These are phyloP conservation scores for Quercus phellos DNA, from an alignment of 331 rosid genomes.

Conservation along the genomic window DNA sequence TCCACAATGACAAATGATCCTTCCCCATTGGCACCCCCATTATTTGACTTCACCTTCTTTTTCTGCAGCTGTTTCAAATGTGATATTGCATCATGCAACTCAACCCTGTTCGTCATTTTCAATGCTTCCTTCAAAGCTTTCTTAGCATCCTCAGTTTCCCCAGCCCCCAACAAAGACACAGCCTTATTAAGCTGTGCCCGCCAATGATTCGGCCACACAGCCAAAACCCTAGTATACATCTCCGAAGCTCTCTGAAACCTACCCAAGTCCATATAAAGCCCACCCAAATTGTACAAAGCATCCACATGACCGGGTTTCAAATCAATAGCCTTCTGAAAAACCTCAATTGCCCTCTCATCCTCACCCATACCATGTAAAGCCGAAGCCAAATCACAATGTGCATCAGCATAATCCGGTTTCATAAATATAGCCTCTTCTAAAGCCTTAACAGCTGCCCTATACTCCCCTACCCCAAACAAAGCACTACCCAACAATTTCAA, in stretches of 20 bases:
- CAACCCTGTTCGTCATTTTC: conserved; percentile 60
- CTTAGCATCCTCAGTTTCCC: conserved; percentile 56
- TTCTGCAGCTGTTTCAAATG: conserved; percentile 60
- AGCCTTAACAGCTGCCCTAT: conserved; percentile 54
- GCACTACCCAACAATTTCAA: conserved; percentile 58
- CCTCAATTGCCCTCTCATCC: conserved; percentile 65
- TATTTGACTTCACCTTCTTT: conserved; percentile 45
- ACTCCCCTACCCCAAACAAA: conserved; percentile 56
- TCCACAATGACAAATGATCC: conserved; percentile 31
- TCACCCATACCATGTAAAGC: conserved; percentile 54
- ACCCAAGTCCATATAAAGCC: conserved; percentile 55
- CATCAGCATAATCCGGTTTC: conserved; percentile 57
- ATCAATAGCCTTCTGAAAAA: conserved; percentile 65
- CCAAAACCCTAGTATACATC: conserved; percentile 55
- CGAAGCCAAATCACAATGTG: conserved; percentile 55
- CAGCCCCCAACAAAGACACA: conserved; percentile 51
- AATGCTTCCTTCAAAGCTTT: conserved; percentile 52
- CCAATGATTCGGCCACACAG: conserved; percentile 62
- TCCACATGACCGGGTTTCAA: conserved; percentile 51
- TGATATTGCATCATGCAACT: conserved; percentile 53
- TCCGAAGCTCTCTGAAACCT: conserved; percentile 60
- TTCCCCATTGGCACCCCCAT: conserved; percentile 35
- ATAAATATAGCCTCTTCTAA: conserved; percentile 55
- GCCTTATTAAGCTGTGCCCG: conserved; percentile 59
- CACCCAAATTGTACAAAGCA: conserved; percentile 55